phyloP scores from a whole-genome alignment of 2,329 filamentous ascomycete species.

The Elsinoe fawcettii region DNA sequence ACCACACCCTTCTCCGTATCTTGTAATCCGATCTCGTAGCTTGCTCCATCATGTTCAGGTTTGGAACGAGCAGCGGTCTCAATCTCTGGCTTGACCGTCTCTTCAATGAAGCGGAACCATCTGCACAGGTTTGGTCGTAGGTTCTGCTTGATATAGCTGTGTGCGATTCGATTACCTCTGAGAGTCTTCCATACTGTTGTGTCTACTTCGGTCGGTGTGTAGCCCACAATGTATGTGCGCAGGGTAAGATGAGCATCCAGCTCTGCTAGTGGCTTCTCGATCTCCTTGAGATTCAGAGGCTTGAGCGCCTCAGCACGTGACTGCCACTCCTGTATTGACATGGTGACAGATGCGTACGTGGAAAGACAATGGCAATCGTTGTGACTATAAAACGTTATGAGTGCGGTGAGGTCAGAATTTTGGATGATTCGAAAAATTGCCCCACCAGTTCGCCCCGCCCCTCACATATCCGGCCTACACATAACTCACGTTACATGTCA shows the following conservation, averaged over 20 bases:
- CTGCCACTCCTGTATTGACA: constrained; percentile 47
- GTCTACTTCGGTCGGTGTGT: constrained; percentile 68
- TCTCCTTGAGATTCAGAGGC: constrained; percentile 68
- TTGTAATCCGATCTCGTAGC: constrained; percentile 79
- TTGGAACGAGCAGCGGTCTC: constrained; percentile 39
- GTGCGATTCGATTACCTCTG: constrained; percentile 74
- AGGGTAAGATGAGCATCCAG: constrained; percentile 84
- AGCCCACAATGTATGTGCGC: constrained; percentile 77
- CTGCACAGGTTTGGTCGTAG: constrained; percentile 67
- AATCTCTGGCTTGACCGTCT: constrained; percentile 62
- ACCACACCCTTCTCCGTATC: constrained; percentile 84
- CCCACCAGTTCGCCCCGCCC: neutral
- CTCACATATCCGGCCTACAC: neutral
- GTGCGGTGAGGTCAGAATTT: neutral
- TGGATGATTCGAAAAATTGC: constrained; percentile 12
- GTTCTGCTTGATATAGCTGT: constrained; percentile 72
- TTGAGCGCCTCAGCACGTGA: constrained; percentile 45
- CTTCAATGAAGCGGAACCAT: constrained; percentile 84
- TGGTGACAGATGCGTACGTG: neutral
- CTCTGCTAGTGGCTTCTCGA: constrained; percentile 64
- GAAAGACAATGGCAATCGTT: neutral
- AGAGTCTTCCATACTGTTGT: constrained; percentile 76
- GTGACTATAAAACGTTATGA: neutral
- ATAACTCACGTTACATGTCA: neutral
- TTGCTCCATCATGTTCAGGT: constrained; percentile 71